Base-by-base conservation (phyloP, 257 asterid genomes). In the Thymus mandschuricus region DNA sequence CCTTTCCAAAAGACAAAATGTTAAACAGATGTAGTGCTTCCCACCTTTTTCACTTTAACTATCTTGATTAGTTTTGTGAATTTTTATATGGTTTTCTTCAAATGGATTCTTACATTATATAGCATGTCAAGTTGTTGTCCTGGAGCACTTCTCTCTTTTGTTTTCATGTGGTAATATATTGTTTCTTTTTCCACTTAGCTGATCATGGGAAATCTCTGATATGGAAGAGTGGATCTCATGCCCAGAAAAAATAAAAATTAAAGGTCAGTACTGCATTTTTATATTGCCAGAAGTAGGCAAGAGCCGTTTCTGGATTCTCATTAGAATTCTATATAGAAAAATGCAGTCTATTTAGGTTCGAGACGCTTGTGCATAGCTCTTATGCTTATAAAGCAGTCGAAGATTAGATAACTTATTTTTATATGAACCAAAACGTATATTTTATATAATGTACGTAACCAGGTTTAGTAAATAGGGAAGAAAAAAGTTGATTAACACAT, bases 31-130 rank as follows among this genome's bases (percentile, higher is more conserved):
- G 76, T 78, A 80, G 87, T 86, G 92, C 81, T 81, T 77, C 81
- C 81, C 86, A 84, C 87, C 85, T 84, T 68, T 77, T 68, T 77
- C 83, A 56, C 81, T 83, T 81, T 81, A 79, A 81, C 77, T 64
- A 70, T 83, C 73, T 81, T 76, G 76, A 74, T 86, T 80, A 68
- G 72, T 73, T 74, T 35, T 81, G 75, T 75, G 64, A 38, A 79
- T 77, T 79, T 73, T 76, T 84, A 77, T 73, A 49, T 78, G 69
- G 68, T 81, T 57, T 68, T 74, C 71, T 76, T 76, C 79, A 75
- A 80, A 81, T 83, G 87, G 89, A 72, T 83, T 86, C 88, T 79
- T 79, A 77, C 86, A 83, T 78, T 77, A 83, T 85, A 71, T 85
- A 21, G 83, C 85, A 77, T 75, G 86, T 77, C 82, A 83, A 83